These are phyloP conservation scores for Pseudopyricularia javanii DNA, from an alignment of 2,329 filamentous ascomycete species.

Conservation along the genomic window DNA sequence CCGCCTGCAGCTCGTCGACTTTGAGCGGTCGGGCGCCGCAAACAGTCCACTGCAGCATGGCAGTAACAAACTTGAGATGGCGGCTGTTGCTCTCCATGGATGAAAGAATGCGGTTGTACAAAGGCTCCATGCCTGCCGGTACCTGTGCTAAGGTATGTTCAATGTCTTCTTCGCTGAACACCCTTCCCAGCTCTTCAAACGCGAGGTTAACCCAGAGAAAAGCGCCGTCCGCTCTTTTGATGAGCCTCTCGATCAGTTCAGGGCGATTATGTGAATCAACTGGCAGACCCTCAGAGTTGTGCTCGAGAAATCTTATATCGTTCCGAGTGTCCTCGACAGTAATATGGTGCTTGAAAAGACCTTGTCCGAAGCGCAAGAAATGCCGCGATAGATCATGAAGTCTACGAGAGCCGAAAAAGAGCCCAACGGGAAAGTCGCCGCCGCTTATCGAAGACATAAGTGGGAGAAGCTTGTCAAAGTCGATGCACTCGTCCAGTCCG, in stretches of 20 bases:
- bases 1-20: constrained; percentile 11
- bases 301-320: constrained; percentile 5
- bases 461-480: background rate
- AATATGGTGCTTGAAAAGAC: background rate
- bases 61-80: constrained; percentile 10
- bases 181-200: constrained; percentile 15
- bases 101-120: constrained; percentile 19
- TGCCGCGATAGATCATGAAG: background rate
- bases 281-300: background rate
- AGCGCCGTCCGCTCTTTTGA: constrained; percentile 20
- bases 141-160: constrained; percentile 17
- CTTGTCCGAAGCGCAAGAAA: background rate
- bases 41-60: constrained; percentile 13
- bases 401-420: constrained; percentile 1
- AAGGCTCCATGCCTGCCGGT: constrained; percentile 19
- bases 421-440: background rate
- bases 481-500: constrained; percentile 15
- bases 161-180: constrained; percentile 16
- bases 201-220: constrained; percentile 23
- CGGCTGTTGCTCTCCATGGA: constrained; percentile 13
- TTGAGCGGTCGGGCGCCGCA: constrained; percentile 12
- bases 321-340: constrained; percentile 8
- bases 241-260: constrained; percentile 14
- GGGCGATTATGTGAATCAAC: constrained; percentile 7
- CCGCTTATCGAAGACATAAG: background rate